A percentile compares a stretch with the other conserved stretches of the same genome.
These are phyloP conservation scores for Spirogloea muscicola DNA, from an alignment of 139 green algal species.

Conservation along the genomic window DNA sequence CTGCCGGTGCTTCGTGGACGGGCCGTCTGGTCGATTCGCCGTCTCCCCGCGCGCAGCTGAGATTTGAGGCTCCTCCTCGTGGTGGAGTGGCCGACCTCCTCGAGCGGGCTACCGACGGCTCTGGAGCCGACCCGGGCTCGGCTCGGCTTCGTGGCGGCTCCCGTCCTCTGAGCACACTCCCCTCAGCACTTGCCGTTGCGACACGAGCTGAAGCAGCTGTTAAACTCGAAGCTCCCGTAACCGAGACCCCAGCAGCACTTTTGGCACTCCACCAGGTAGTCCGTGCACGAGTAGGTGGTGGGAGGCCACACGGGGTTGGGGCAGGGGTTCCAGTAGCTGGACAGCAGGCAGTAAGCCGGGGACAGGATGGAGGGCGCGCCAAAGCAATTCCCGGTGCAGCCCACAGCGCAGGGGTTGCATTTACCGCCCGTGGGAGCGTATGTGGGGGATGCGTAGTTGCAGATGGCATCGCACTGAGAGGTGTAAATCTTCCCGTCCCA, in stretches of 20 bases:
- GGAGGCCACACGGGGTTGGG: slow-evolving; percentile 1
- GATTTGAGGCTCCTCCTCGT: no score
- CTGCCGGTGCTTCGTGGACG: no score
- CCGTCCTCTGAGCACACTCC: no score
- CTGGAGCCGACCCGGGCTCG: no score
- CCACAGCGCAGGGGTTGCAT: slow-evolving; percentile 5
- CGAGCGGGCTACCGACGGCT: no score
- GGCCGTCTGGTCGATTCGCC: no score
- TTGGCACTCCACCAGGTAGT: neutral
- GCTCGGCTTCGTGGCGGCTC: no score
- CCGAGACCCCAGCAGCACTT: neutral
- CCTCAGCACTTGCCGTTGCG: slow-evolving; percentile 16
- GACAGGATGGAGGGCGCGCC: neutral
- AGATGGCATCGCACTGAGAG: slow-evolving; percentile 28
- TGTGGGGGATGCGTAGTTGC: slow-evolving; percentile 25
- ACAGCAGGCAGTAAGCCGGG: neutral
- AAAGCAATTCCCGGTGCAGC: neutral
- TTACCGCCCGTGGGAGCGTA: neutral
- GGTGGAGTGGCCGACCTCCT: no score
- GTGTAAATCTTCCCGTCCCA: slow-evolving; percentile 14
- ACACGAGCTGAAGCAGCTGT: neutral
- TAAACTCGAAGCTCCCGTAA: neutral
- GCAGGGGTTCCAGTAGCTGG: neutral
- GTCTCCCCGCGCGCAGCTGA: no score
- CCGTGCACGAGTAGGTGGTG: neutral